These are phyloP conservation scores for Colletotrichum truncatum DNA, from an alignment of 2,329 filamentous ascomycete genomes.

Conservation along the genomic window DNA sequence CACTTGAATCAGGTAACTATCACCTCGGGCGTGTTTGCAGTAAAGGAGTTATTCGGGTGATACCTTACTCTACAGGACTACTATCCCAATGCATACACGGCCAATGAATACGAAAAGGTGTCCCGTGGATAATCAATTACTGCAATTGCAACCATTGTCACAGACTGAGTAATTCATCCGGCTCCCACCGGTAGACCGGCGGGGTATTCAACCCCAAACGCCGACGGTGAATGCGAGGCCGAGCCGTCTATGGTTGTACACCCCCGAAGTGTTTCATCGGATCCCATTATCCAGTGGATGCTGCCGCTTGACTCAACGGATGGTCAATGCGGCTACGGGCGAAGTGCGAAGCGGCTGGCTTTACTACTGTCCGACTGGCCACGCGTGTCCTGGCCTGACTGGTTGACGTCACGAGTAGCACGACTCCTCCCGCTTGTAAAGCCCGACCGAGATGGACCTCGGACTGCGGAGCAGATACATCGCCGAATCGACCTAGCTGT, in stretches of 20 bases:
- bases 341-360: slow-evolving; percentile 1
- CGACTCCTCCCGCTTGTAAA: slow-evolving; percentile 1
- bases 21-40: too few species aligned
- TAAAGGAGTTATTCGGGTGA: too few species aligned
- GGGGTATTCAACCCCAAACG: background rate
- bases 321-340: background rate
- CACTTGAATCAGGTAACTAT: too few species aligned
- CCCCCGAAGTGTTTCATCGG: slow-evolving; percentile 8
- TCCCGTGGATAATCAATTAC: too few species aligned
- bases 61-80: too few species aligned
- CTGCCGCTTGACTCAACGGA: background rate
- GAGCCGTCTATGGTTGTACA: background rate
- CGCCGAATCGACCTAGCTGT: background rate
- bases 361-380: background rate
- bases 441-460: slow-evolving; percentile 14
- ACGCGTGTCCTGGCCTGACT: background rate
- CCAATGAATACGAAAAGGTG: too few species aligned
- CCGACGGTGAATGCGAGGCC: background rate
- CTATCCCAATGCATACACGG: too few species aligned
- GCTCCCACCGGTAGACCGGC: background rate
- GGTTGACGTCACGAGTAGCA: slow-evolving; percentile 16
- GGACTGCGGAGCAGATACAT: background rate
- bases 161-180: background rate
- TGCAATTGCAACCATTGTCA: too few species aligned
- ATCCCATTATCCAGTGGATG: background rate